phyloP scores from a whole-genome alignment of 2,329 filamentous ascomycete species.

The Penicillium capsulatum region DNA sequence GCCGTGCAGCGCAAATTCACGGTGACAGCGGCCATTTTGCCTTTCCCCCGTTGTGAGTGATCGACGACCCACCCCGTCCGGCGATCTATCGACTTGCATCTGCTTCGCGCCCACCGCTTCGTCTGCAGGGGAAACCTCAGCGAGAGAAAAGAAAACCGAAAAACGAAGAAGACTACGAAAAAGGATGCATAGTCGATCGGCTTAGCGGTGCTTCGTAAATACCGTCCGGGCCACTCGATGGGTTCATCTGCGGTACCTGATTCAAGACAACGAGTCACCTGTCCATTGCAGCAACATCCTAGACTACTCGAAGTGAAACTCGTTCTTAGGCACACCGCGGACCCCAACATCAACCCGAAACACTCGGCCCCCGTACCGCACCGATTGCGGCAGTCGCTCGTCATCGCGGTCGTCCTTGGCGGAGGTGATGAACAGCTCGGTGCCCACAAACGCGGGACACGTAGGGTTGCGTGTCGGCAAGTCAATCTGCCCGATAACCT shows the following conservation, averaged over 20 bases:
- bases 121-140: no score
- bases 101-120: background rate
- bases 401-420: constrained; percentile 66
- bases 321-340: constrained; percentile 58
- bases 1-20: constrained; percentile 8
- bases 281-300: no score
- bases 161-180: no score
- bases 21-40: constrained; percentile 16
- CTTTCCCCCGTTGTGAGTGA: constrained; percentile 18
- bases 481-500: constrained; percentile 68
- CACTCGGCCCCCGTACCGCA: constrained; percentile 63
- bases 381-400: constrained; percentile 55
- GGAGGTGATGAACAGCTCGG: constrained; percentile 72
- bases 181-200: constrained; percentile 6
- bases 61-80: constrained; percentile 13
- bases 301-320: constrained; percentile 54
- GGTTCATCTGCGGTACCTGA: no score
- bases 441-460: constrained; percentile 74
- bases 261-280: no score
- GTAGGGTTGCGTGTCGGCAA: constrained; percentile 76
- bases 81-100: constrained; percentile 1
- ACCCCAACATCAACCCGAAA: constrained; percentile 76
- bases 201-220: no score
- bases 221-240: no score
- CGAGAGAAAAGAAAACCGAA: no score